Evolutionary conservation across 2,329 filamentous ascomycete genomes (phyloP), one percentile per base, ranked within the genome.

Genomic region (Fusarium ambrosium): DNA sequence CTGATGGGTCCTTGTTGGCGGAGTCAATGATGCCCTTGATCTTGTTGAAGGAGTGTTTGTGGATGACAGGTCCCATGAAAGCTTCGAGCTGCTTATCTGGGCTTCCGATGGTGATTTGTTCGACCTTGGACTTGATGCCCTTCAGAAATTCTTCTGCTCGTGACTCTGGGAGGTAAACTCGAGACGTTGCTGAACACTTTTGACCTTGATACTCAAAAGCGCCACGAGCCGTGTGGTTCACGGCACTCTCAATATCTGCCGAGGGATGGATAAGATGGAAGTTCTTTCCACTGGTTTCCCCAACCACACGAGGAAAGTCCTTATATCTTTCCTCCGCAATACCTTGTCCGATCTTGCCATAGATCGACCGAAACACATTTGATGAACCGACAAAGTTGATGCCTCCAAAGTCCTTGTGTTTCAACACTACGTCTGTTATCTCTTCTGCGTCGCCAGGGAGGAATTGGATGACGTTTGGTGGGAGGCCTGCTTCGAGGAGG

Each of bases 201-300:
- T 88, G 86, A 22, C 87, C 87, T 68, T 86, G 84, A 77, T 86
- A 88, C 78, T 88, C 87, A 71, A 87, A 88, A 0, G 86, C 83
- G 20, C 84, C 85, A 24, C 86, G 84, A 58, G 88, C 83, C 4
- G 86, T 87, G 70, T 87, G 83, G 45, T 84, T 77, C 11, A 81
- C 86, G 1, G 86, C 86, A 70, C 85, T 87, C n/a, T 80, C 78
- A 45, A 88, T 74, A 68, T 88, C 85, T 14, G 86, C 86, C 3
- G 86, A 85, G 0, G 80, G 72, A 77, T 68, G 59, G 4, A 68
- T 48, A 1, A 68, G 48, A 27, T 56, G 45, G 10, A 53, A 88
- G 80, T 88, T 88, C 83, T 88, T 88, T 63, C 86, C 86, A 61
- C 84, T 58, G 5, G 86, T 88, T 82, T 88, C 87, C 66, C 85